Conservation (phyloP, 2,329 filamentous ascomycete genomes). For the Colletotrichum sp. region DNA sequence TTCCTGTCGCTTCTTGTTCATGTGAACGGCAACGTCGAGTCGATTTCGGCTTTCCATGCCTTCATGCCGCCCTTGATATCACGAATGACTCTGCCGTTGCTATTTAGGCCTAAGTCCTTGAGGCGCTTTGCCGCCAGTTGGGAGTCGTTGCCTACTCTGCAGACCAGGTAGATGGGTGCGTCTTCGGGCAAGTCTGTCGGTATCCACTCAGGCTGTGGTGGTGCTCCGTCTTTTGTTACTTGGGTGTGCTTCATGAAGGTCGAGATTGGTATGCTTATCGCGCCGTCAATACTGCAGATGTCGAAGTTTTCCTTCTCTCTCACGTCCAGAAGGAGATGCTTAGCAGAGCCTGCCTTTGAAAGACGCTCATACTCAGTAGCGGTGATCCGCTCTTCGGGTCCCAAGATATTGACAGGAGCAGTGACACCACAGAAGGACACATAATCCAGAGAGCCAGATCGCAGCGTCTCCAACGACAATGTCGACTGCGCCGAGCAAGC, state of each 20-base stretch:
- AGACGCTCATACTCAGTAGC: slow-evolving; percentile 61
- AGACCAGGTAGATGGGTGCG: slow-evolving; percentile 72
- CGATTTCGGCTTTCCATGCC: slow-evolving; percentile 75
- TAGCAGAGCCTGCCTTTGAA: background rate
- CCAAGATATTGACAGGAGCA: slow-evolving; percentile 59
- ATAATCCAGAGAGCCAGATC: slow-evolving; percentile 77
- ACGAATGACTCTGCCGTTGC: slow-evolving; percentile 63
- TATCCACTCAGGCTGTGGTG: slow-evolving; percentile 39
- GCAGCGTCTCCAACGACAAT: slow-evolving; percentile 68
- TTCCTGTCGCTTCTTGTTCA: slow-evolving; percentile 28
- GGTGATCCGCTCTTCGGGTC: slow-evolving; percentile 70
- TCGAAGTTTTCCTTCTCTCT: slow-evolving; percentile 85
- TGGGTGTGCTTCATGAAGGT: slow-evolving; percentile 61
- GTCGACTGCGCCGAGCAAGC: slow-evolving; percentile 72
- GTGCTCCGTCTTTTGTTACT: slow-evolving; percentile 13
- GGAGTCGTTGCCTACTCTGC: slow-evolving; percentile 79
- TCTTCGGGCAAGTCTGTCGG: slow-evolving; percentile 41
- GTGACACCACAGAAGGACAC: slow-evolving; percentile 80
- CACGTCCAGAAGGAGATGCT: slow-evolving; percentile 77
- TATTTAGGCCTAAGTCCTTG: slow-evolving; percentile 62
- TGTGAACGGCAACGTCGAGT: slow-evolving; percentile 60
- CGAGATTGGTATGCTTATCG: slow-evolving; percentile 69
- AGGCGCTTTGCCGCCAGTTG: slow-evolving; percentile 72
- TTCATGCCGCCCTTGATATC: slow-evolving; percentile 75
- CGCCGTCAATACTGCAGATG: slow-evolving; percentile 76